Conservation (phyloP, 345 rosid species). For the Hirschfeldia incana region DNA sequence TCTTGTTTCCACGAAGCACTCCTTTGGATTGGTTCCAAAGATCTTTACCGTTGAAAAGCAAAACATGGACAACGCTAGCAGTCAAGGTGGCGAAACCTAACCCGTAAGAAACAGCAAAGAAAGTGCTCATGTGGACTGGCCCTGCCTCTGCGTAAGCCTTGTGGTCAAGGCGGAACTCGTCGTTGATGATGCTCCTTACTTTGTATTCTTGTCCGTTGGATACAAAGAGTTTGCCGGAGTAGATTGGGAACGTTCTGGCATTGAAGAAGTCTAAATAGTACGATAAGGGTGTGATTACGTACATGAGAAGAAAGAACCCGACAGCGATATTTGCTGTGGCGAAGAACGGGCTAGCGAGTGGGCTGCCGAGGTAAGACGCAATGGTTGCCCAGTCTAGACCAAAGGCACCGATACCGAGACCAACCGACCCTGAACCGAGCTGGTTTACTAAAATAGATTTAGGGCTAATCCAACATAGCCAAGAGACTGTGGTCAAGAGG, state of each 20-base stretch:
- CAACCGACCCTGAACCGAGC: conserved; percentile 68
- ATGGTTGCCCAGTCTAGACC: conserved; percentile 80
- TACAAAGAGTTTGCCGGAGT: conserved; percentile 51
- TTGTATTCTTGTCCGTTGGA: conserved; percentile 50
- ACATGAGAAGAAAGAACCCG: conserved; percentile 71
- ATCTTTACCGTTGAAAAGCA: conserved; percentile 71
- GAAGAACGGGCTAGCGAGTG: conserved; percentile 85
- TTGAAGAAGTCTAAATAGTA: conserved; percentile 65
- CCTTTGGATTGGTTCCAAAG: conserved; percentile 55
- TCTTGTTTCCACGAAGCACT: conserved; percentile 48
- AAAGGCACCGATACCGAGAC: conserved; percentile 69
- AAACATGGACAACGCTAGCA: conserved; percentile 67
- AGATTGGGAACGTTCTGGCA: conserved; percentile 74
- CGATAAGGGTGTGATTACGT: conserved; percentile 64
- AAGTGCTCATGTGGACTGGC: conserved; percentile 61
- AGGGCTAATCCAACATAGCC: conserved; percentile 82
- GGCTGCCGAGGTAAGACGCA: conserved; percentile 71
- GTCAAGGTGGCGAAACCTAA: conserved; percentile 75
- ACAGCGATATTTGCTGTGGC: conserved; percentile 72
- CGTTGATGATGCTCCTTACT: conserved; percentile 49
- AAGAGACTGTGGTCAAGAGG: conserved; percentile 57
- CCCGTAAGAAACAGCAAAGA: conserved; percentile 81
- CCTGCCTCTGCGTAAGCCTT: conserved; percentile 53
- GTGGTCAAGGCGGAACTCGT: conserved; percentile 58
- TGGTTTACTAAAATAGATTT: conserved; percentile 66